Base-by-base conservation (phyloP, 129 eudicot species). In the Flaveria robusta region DNA sequence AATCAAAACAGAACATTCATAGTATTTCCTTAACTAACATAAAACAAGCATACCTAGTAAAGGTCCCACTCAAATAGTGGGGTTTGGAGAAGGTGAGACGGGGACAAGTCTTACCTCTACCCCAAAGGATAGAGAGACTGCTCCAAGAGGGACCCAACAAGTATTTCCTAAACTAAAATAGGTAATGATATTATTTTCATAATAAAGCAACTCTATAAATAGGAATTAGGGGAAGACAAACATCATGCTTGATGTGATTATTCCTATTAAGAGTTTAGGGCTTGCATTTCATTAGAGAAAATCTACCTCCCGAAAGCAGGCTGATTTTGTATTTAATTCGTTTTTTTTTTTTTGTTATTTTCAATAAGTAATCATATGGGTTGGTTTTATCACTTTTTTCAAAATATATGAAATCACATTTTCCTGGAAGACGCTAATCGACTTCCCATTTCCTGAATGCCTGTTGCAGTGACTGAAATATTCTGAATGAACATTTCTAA, bases 381-480 rank as follows among this genome's bases (percentile, higher is more conserved):
- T 12, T 70, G 58, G 16, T 70, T 26, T 7, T 47, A 70, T 47
- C 9, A 6, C 3, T 24, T 20, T 26, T 74, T 59, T 23, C 45
- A 16, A 45, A 45, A 45, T 46, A 3, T 10, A 18, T 64, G 37
- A 26, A 62, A 60, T 16, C 37, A 15, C 47, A 26, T 67, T 69
- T 5, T 56, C 42, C 11, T 31, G 16, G 12, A 60, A 49, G 68
- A 37, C n/a, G 45, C 78, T 71, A 70, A 78, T 50, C 18, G 16
- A 34, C 39, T 78, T 16, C 42, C 72, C 23, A 34, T 70, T 49
- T 11, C 27, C 66, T 37, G 43, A 34, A 70, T 71, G 65, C 56
- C 14, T 34, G 66, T 46, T 71, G 54, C 82, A 79, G 83, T 65
- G 27, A 79, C 39, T 72, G n/a, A 50, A 72, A 11, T 50, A 59